Evolutionary conservation across 306 rosid genomes (phyloP).

Genomic region (Phaseolus lunatus): DNA sequence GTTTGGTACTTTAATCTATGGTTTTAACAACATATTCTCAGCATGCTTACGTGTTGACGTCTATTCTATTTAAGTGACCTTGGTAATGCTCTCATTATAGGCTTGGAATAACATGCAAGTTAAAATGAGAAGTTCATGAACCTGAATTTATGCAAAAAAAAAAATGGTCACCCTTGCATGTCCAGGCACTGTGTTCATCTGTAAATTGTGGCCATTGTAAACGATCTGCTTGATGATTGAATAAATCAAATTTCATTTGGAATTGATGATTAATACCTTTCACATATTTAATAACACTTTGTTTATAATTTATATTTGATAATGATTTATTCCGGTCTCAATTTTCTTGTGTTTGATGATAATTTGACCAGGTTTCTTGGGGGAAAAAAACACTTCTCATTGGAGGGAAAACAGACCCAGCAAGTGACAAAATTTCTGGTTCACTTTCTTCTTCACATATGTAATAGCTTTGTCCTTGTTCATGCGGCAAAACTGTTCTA

Average conservation of each 20-base stretch:
- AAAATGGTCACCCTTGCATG: neutral
- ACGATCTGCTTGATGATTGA: neutral
- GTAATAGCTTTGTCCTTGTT: constrained; percentile 26
- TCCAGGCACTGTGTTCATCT: neutral
- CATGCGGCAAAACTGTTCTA: constrained; percentile 29
- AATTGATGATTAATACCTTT: neutral
- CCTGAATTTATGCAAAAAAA: neutral
- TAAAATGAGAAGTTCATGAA: constrained; percentile 25
- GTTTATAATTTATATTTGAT: constrained; percentile 6
- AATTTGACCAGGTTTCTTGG: constrained; percentile 77
- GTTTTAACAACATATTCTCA: constrained; percentile 18
- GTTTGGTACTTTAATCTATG: constrained; percentile 62
- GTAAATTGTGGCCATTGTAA: constrained; percentile 8
- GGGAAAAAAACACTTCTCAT: constrained; percentile 81
- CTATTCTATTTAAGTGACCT: constrained; percentile 16
- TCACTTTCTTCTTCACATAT: constrained; percentile 34
- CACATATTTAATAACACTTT: neutral
- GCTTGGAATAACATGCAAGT: constrained; percentile 31
- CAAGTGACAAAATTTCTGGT: constrained; percentile 87
- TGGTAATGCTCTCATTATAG: constrained; percentile 33
- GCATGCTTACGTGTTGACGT: constrained; percentile 7
- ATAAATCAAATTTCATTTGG: neutral
- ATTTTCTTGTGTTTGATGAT: constrained; percentile 27
- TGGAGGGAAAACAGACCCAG: constrained; percentile 93
- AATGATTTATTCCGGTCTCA: constrained; percentile 22